Conservation (phyloP, 1,139 yeast species). For the Candida glucosophila region DNA sequence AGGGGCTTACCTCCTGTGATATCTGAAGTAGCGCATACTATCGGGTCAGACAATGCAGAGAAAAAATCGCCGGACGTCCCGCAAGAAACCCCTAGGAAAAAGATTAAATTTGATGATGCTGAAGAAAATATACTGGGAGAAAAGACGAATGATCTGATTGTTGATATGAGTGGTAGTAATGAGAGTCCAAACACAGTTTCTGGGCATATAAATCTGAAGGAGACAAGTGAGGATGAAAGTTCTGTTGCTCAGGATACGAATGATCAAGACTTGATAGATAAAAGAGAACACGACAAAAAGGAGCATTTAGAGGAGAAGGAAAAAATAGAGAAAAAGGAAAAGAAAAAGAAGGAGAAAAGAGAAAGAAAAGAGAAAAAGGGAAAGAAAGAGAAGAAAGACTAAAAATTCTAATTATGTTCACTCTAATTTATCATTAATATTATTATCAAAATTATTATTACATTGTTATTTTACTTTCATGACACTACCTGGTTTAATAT, state of each 20-base stretch:
- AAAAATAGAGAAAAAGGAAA: slow-evolving; percentile 12
- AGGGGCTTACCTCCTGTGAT: slow-evolving; percentile 63
- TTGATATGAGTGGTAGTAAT: slow-evolving; percentile 15
- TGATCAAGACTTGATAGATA: slow-evolving; percentile 9
- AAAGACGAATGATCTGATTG: slow-evolving; percentile 19
- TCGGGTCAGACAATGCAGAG: slow-evolving; percentile 4
- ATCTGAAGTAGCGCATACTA: slow-evolving; percentile 12
- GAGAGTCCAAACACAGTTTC: slow-evolving; percentile 8
- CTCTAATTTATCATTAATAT: background rate
- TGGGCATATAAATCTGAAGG: slow-evolving; percentile 12
- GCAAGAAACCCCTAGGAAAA: slow-evolving; percentile 13
- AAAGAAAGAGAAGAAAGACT: slow-evolving; percentile 13
- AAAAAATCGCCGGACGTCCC: slow-evolving; percentile 12
- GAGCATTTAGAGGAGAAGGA: slow-evolving; percentile 7
- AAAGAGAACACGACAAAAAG: slow-evolving; percentile 11
- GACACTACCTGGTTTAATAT: too few relatives aligned
- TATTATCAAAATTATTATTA: too few relatives aligned
- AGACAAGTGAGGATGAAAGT: slow-evolving; percentile 9
- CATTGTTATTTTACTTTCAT: too few relatives aligned
- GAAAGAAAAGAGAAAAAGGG: slow-evolving; percentile 22
- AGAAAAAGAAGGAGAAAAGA: slow-evolving; percentile 26
- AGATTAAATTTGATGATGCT: slow-evolving; percentile 20
- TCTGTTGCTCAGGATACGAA: slow-evolving; percentile 13
- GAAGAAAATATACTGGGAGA: slow-evolving; percentile 8
- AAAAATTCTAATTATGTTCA: too few relatives aligned